Percentiles rank a stretch among this genome's conserved stretches.
Evolutionary conservation across 441 rosid genomes (phyloP).

Genomic region (Biscutella laevigata): DNA sequence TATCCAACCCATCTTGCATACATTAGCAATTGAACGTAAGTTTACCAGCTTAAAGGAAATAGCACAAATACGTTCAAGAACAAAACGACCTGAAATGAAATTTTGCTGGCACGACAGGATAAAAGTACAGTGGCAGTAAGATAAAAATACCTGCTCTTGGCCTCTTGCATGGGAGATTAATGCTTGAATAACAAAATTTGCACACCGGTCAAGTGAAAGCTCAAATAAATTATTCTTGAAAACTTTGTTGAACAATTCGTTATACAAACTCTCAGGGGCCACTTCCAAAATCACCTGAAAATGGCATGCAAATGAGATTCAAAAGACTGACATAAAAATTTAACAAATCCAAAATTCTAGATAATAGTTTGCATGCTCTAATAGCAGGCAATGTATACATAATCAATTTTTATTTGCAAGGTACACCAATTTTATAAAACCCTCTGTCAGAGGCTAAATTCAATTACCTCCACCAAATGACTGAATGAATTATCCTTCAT

Average conservation of each 20-base stretch:
- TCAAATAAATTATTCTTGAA: constrained; percentile 61
- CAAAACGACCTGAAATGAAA: background rate
- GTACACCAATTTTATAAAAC: background rate
- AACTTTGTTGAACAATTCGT: constrained; percentile 53
- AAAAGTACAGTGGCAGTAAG: background rate
- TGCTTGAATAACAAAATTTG: constrained; percentile 79
- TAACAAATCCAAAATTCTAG: background rate
- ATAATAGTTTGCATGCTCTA: background rate
- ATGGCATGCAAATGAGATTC: background rate
- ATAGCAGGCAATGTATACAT: background rate
- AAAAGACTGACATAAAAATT: background rate
- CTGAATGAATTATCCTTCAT: constrained; percentile 79
- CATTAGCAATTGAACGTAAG: constrained; percentile 17
- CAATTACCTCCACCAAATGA: constrained; percentile 77
- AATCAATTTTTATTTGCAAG: background rate
- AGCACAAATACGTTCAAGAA: background rate
- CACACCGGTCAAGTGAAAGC: constrained; percentile 72
- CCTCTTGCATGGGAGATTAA: constrained; percentile 58
- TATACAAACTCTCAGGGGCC: constrained; percentile 61
- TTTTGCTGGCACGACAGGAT: background rate
- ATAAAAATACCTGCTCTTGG: constrained; percentile 53
- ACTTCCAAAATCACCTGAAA: constrained; percentile 79
- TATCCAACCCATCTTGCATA: constrained; percentile 55
- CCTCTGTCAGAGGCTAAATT: background rate
- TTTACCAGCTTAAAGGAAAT: background rate